phyloP scores from a whole-genome alignment of 257 asterid genomes.

The Perilla frutescens region DNA sequence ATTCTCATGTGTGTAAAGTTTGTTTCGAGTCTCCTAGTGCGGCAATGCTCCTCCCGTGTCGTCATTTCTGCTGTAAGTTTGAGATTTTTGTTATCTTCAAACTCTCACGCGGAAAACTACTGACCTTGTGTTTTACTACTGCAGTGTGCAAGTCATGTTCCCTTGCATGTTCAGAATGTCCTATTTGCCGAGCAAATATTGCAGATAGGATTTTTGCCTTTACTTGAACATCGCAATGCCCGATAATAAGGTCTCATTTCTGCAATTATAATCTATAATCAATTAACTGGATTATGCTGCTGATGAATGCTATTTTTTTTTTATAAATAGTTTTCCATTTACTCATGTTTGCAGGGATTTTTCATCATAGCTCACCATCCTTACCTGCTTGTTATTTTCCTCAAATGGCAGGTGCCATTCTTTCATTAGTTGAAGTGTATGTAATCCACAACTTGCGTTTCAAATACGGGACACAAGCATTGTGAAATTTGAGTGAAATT shows the following conservation, averaged over 20 bases:
- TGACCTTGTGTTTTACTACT: slow-evolving; percentile 33
- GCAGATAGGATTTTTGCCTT: slow-evolving; percentile 84
- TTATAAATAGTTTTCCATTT: neutral
- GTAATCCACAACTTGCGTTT: slow-evolving; percentile 48
- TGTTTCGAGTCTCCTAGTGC: slow-evolving; percentile 91
- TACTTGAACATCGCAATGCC: slow-evolving; percentile 45
- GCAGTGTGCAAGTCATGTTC: slow-evolving; percentile 97
- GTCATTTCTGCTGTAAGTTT: slow-evolving; percentile 94
- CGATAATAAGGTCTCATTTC: slow-evolving; percentile 35
- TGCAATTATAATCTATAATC: neutral
- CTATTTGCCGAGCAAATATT: slow-evolving; percentile 77
- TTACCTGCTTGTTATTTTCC: slow-evolving; percentile 43
- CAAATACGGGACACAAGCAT: neutral
- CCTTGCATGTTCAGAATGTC: slow-evolving; percentile 91
- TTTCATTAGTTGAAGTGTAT: slow-evolving; percentile 59
- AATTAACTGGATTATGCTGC: neutral
- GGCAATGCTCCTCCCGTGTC: slow-evolving; percentile 96
- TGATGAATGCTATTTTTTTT: neutral
- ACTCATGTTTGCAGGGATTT: slow-evolving; percentile 45
- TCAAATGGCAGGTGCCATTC: slow-evolving; percentile 63
- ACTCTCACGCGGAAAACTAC: slow-evolving; percentile 14
- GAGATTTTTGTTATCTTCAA: slow-evolving; percentile 4
- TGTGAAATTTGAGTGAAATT: slow-evolving; percentile 26
- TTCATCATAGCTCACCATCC: slow-evolving; percentile 31
- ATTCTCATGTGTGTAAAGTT: slow-evolving; percentile 86